Conservation (phyloP, 768 basidiomycete genomes). For the Amylocystis lapponica region DNA sequence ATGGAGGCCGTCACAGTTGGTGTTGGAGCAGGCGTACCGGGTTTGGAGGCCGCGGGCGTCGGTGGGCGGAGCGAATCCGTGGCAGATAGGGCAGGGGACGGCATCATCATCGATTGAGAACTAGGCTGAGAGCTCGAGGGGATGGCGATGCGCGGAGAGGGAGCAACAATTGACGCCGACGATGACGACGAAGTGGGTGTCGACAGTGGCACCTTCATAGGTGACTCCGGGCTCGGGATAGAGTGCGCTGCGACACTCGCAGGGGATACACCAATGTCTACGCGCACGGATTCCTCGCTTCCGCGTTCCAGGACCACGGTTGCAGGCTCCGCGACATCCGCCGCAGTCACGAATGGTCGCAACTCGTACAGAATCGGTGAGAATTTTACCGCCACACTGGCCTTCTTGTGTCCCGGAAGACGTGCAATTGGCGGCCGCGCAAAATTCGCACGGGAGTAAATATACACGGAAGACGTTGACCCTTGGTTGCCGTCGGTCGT, state of each 20-base stretch:
- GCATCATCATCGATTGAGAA: conserved; percentile 24
- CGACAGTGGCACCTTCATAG: conserved; percentile 1
- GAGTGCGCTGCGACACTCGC: conserved; percentile 7
- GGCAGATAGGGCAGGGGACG: conserved; percentile 56
- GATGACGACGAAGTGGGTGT: conserved; percentile 8
- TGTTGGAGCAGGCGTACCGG: conserved; percentile 40
- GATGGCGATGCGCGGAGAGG: conserved; percentile 40
- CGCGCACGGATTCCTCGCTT: conserved; percentile 50
- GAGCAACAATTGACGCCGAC: conserved; percentile 33
- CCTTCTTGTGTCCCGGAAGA: conserved; percentile 93
- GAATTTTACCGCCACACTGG: conserved; percentile 90
- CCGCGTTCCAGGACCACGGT: conserved; percentile 65
- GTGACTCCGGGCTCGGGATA: conserved; percentile 11
- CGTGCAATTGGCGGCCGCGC: conserved; percentile 90
- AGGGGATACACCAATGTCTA: conserved; percentile 38
- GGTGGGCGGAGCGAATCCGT: conserved; percentile 41
- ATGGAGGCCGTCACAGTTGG: conserved; percentile 49
- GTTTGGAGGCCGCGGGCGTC: conserved; percentile 57
- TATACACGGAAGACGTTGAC: conserved; percentile 72
- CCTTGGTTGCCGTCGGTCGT: conserved; percentile 30
- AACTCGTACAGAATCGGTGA: conserved; percentile 91
- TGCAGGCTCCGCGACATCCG: conserved; percentile 36
- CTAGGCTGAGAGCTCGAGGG: conserved; percentile 13
- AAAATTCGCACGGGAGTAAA: conserved; percentile 95
- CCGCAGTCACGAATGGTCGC: conserved; percentile 47